Base-by-base conservation (phyloP, 2,329 filamentous ascomycete species). In the Colletotrichum truncatum region DNA sequence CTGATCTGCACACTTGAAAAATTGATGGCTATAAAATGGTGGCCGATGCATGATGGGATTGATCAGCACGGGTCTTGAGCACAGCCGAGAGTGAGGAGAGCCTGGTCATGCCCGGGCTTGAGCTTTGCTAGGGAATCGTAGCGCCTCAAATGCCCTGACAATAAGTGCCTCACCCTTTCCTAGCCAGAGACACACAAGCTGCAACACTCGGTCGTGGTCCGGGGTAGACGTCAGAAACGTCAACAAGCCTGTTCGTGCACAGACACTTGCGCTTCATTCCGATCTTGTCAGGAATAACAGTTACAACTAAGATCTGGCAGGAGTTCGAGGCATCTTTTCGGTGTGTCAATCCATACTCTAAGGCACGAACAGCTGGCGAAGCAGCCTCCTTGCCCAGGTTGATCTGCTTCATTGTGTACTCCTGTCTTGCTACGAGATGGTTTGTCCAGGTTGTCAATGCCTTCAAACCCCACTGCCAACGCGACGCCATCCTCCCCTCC, bases 51-150 rank as follows among this genome's bases (percentile, higher is more conserved):
- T 26, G 30, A 14, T 45, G 43, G 38, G 18, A 28, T 41, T 62
- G 62, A 65, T 65, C 62, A 62, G 28, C 57, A 65, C 57, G 62
- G 62, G 41, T 55, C 16, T 55, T 65, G 39, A 16, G 23, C 28
- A 45, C 49, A 62, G 41, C 62, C 62, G 57, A 38, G 34, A 60
- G 36, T 54, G 52, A 55, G 32, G 38, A n/a, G 18, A 51, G 48
- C 6, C 25, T 23, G 21, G 32, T 12, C 41, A 30, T 39, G 25
- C 41, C 34, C 25, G 26, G 43, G n/a, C 43, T 16, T 57, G 23
- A 25, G n/a, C 46, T 26, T 12, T 34, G 6, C 23, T 12, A 41
- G 51, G 21, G 12, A 26, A 38, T 21, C 12, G 46, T 30, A 46
- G 49, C 46, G 45, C n/a, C 34, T 26, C 7, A 10, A n/a, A n/a